Base-by-base conservation (phyloP, 352 stramenopile genomes). In the Globisporangium lucens region DNA sequence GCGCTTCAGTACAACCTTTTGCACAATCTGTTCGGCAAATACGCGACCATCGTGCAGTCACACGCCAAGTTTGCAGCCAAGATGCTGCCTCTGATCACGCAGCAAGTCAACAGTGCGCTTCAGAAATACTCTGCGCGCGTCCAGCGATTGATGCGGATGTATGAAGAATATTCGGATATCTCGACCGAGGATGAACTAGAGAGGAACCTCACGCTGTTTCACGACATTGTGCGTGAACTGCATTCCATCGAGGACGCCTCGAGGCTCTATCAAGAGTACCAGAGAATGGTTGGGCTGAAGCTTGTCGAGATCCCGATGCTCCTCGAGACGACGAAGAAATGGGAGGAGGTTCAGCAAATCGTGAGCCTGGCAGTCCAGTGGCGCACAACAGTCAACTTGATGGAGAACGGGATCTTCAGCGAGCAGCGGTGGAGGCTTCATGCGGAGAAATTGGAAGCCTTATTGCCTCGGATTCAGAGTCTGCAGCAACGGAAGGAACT, bases 331-430 rank as follows among this genome's bases (percentile, higher is more conserved):
- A 80, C 60, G 35, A 35, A 33, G 6, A 77, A 77, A 29, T 93
- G 82, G 80, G 71, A 75, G 5, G 75, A 89, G 43, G 80, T 89
- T 8, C 76, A 91, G 43, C 76, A 87, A n/a, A 59, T 93, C 15
- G 76, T 87, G 20, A 68, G 49, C 0, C 75, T 92, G 38, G 79
- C 69, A 1, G 57, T 80, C 12, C 66, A 87, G 33, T 92, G 84
- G 84, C 75, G 78, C 22, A 36, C 61, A 0, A 66, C 75, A 0
- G 75, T 78, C 13, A 73, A 76, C 41, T 57, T 75, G 22, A 92
- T 90, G 80, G 82, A 90, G 61, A 84, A 80, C n/a, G 79, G 77
- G 0, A 83, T 90, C 55, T 90, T 92, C 65, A 76, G 74, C 4
- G 77, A 87, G 15, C 84, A 92, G 68, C 77, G 81, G 20, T 92